Conservation (phyloP, 495 filamentous ascomycete species). For the Lophiostoma macrostomum region DNA sequence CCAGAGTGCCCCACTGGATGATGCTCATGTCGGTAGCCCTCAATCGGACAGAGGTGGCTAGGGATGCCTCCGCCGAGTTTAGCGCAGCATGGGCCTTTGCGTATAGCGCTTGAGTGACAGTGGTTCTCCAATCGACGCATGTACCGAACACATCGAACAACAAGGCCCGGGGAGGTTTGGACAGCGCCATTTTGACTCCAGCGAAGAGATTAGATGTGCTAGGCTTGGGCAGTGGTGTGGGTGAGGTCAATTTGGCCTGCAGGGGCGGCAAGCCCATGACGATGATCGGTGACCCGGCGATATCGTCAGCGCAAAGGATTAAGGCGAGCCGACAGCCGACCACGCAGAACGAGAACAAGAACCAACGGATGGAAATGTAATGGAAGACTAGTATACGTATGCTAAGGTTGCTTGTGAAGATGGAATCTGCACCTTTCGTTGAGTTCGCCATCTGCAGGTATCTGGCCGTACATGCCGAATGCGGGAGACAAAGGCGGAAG, state of each 20-base stretch:
- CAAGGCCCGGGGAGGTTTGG: conserved; percentile 44
- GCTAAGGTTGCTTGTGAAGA: too few species aligned
- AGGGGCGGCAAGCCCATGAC: conserved; percentile 1
- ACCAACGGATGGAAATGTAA: too few species aligned
- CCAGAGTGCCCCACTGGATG: conserved; percentile 59
- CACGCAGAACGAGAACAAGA: too few species aligned
- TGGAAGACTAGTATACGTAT: too few species aligned
- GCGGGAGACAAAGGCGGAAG: too few species aligned
- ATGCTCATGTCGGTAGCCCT: conserved; percentile 51
- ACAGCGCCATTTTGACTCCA: conserved; percentile 7
- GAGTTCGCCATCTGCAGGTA: too few species aligned
- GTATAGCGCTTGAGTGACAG: conserved; percentile 54
- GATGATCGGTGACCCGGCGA: not conserved
- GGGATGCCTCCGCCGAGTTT: conserved; percentile 42
- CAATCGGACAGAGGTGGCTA: conserved; percentile 47
- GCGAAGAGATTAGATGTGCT: not conserved
- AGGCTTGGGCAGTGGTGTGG: conserved; percentile 5
- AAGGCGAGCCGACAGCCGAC: not conserved
- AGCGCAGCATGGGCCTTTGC: conserved; percentile 42
- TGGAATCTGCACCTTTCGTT: too few species aligned
- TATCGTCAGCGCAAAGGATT: not conserved
- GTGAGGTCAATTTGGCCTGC: conserved; percentile 12
- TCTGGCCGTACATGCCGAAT: too few species aligned
- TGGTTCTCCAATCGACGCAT: conserved; percentile 67
- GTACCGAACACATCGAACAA: conserved; percentile 76